Conservation (phyloP, 2,329 filamentous ascomycete species). For the Diaporthe helianthi region DNA sequence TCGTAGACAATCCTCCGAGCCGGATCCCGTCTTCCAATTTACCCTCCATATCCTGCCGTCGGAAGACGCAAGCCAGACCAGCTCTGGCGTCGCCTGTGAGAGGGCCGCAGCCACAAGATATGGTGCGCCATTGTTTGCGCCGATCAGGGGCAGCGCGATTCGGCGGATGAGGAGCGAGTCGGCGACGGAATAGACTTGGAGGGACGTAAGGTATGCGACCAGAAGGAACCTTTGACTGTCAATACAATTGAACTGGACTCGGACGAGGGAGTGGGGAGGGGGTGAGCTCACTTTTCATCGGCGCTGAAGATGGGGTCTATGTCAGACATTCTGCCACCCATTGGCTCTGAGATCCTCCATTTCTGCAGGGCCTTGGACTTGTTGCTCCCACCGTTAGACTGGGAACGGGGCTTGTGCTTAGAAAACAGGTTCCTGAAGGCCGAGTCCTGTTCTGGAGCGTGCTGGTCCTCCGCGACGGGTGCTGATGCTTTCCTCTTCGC, state of each 20-base stretch:
- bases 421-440: constrained; percentile 6
- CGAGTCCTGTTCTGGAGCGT: neutral
- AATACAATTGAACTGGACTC: constrained; percentile 34
- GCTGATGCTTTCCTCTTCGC: constrained; percentile 25
- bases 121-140: constrained; percentile 44
- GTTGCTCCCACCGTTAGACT: constrained; percentile 1
- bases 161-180: constrained; percentile 82
- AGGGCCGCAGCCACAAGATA: constrained; percentile 50
- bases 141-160: constrained; percentile 60
- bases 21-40: constrained; percentile 61
- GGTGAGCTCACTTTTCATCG: constrained; percentile 63
- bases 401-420: neutral
- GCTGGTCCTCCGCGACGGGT: constrained; percentile 33
- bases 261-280: constrained; percentile 17
- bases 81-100: constrained; percentile 52
- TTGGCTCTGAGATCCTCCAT: constrained; percentile 69
- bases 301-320: constrained; percentile 68
- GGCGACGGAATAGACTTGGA: constrained; percentile 81
- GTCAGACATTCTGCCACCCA: constrained; percentile 70
- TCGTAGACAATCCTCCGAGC: constrained; percentile 51
- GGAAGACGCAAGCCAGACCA: constrained; percentile 67
- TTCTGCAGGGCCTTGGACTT: constrained; percentile 23
- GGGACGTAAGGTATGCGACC: constrained; percentile 73
- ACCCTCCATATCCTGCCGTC: constrained; percentile 64
- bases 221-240: constrained; percentile 70